Conservation (phyloP, 192 early-diverging fungal species). For the Ramicandelaber brevisporus region DNA sequence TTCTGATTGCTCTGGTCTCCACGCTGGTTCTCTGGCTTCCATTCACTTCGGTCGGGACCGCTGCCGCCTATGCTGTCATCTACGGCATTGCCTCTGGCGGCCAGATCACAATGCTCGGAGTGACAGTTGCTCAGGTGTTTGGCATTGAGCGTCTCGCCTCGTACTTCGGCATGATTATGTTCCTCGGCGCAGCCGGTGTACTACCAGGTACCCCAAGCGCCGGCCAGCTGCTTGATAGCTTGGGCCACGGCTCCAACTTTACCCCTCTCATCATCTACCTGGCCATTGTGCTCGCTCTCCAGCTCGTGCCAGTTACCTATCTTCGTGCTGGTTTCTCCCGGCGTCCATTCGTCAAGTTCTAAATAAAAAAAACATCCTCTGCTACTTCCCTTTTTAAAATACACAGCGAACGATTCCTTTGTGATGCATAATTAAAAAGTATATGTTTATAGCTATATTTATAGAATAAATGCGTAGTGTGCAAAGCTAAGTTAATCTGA, state of each 20-base stretch:
- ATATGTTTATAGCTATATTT: too few relatives aligned
- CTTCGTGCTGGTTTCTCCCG: too few relatives aligned
- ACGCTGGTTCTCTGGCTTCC: slow-evolving; percentile 23
- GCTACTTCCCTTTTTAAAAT: too few relatives aligned
- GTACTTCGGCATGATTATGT: slow-evolving; percentile 22
- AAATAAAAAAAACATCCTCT: too few relatives aligned
- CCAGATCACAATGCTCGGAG: slow-evolving; percentile 20
- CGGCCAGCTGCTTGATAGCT: slow-evolving; percentile 20
- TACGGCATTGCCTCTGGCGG: slow-evolving; percentile 29
- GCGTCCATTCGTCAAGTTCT: too few relatives aligned
- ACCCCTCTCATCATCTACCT: slow-evolving; percentile 10
- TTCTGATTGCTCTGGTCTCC: slow-evolving; percentile 11
- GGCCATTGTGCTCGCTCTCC: too few relatives aligned
- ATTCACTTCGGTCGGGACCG: slow-evolving; percentile 11
- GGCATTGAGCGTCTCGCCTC: slow-evolving; percentile 24
- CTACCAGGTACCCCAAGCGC: slow-evolving; percentile 21
- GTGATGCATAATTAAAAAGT: too few relatives aligned
- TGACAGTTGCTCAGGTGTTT: slow-evolving; percentile 22
- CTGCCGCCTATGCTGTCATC: slow-evolving; percentile 17
- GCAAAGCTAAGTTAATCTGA: too few relatives aligned
- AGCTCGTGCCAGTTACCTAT: too few relatives aligned
- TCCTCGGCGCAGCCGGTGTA: slow-evolving; percentile 17
- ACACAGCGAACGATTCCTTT: too few relatives aligned
- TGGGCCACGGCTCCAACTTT: slow-evolving; percentile 11
- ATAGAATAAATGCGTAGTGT: too few relatives aligned